Evolutionary conservation across 768 basidiomycete species (phyloP).

Genomic region (Mycena galericulata): DNA sequence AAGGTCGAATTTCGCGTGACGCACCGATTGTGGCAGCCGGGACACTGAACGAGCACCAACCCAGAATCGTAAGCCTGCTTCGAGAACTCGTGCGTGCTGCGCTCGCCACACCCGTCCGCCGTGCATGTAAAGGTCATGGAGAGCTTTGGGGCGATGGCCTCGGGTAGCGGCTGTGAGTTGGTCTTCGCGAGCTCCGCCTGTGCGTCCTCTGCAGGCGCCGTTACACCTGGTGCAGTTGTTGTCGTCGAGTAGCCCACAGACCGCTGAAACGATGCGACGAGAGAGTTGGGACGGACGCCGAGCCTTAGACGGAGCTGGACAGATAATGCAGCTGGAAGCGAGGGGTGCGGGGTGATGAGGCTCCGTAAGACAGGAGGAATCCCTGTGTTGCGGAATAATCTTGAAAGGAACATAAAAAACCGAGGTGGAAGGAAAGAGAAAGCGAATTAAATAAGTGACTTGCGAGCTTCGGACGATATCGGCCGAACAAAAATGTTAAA

Average conservation of each 20-base stretch:
- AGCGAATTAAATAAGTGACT: neutral
- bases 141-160: constrained; percentile 68
- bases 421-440: neutral
- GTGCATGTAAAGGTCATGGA: constrained; percentile 91
- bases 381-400: constrained; percentile 58
- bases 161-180: constrained; percentile 48
- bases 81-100: constrained; percentile 91
- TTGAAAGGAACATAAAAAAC: constrained; percentile 58
- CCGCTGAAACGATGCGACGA: constrained; percentile 26
- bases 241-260: constrained; percentile 32
- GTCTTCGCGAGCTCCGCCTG: constrained; percentile 21
- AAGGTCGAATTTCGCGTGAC: too few species aligned
- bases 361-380: constrained; percentile 59
- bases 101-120: constrained; percentile 72
- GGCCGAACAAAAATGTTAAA: too few species aligned
- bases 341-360: constrained; percentile 49
- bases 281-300: constrained; percentile 23
- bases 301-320: constrained; percentile 47
- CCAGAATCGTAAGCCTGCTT: constrained; percentile 88
- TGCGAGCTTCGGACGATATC: too few species aligned
- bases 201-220: constrained; percentile 1
- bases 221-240: constrained; percentile 30
- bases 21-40: constrained; percentile 88
- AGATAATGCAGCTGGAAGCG: constrained; percentile 47
- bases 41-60: constrained; percentile 92